A percentile compares a stretch with the other conserved stretches of the same genome.
Evolutionary conservation across 2,329 filamentous ascomycete genomes (phyloP).

Genomic region (Aspergillus sp.): DNA sequence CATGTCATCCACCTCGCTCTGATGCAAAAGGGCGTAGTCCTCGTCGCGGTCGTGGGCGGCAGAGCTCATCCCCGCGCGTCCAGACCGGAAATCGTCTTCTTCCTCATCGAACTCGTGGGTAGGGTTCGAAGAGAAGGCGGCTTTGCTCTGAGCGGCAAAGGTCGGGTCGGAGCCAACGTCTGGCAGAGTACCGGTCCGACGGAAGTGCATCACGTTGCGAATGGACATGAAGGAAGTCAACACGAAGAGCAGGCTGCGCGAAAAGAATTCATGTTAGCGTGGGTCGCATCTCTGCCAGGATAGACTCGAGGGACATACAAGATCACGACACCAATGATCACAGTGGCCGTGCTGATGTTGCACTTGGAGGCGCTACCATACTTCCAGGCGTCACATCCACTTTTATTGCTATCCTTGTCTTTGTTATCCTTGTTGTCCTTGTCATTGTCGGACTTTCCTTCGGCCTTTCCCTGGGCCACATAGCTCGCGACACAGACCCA

Average conservation of each 20-base stretch:
- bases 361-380: slow-evolving; percentile 57
- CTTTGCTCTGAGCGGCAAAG: slow-evolving; percentile 49
- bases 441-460: slow-evolving; percentile 39
- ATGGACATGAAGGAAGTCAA: slow-evolving; percentile 53
- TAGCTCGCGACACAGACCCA: slow-evolving; percentile 57
- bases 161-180: slow-evolving; percentile 43
- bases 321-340: slow-evolving; percentile 56
- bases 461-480: slow-evolving; percentile 52
- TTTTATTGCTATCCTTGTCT: slow-evolving; percentile 34
- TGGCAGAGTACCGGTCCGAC: slow-evolving; percentile 55
- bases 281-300: neutral
- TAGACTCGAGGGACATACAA: slow-evolving; percentile 44
- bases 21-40: slow-evolving; percentile 52
- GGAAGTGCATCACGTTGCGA: slow-evolving; percentile 55
- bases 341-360: slow-evolving; percentile 54
- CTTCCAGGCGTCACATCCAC: slow-evolving; percentile 54
- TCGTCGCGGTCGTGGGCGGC: slow-evolving; percentile 44
- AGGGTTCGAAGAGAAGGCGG: slow-evolving; percentile 47
- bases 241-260: slow-evolving; percentile 51
- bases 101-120: slow-evolving; percentile 46
- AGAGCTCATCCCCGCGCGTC: slow-evolving; percentile 38
- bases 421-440: slow-evolving; percentile 37
- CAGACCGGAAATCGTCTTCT: slow-evolving; percentile 44
- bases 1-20: slow-evolving; percentile 45
- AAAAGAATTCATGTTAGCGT: slow-evolving; percentile 2